Evolutionary conservation across 2,329 filamentous ascomycete genomes (phyloP), one percentile per base, ranked within the genome.

Genomic region (Pseudovirgaria hyperparasitica): DNA sequence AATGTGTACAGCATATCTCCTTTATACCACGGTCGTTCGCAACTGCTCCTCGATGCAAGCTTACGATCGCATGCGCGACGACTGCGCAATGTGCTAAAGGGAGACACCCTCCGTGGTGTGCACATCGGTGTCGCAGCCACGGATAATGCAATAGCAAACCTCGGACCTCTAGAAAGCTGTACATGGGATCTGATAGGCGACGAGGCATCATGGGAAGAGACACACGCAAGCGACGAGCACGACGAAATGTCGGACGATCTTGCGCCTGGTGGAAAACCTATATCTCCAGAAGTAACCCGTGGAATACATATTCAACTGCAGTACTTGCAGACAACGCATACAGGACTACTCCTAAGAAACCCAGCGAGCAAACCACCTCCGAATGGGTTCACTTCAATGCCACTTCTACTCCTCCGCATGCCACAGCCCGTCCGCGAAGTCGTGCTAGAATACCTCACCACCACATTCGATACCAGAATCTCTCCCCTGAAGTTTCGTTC

Each of bases 1-100:
- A 61, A 50, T n/a, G 46, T 64, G 26, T 63, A 67, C 41, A 63
- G 64, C 36, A 45, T 68, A 6, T 67, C 65, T 4, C 64, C 64
- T n/a, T 55, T 70, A 20, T 59, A 67, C 41, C 58, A 66, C 38
- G 55, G 50, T 30, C 51, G 53, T 22, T 16, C 41, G 4, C 42
- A 41, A 1, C 44, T 56, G 5, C 45, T 62, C 22, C 29, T 44
- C 28, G 48, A 57, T 9, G 30, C 40, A 14, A 47, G 51, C 12
- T 45, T 67, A 9, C 53, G 54, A 11, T 47, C 50, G 12, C 65
- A 68, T 37, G 60, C 64, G 19, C 52, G 52, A 27, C 56, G 62
- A 4, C 48, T 70, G 5, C 55, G 52, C 26, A 60, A 66, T 26
- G 50, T 61, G 26, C 51, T 70, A 16, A 60, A 62, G 14, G 63